A percentile compares a stretch with the other conserved stretches of the same genome.
phyloP scores from a whole-genome alignment of 495 filamentous ascomycete genomes.

The Hypoxylon rickii region DNA sequence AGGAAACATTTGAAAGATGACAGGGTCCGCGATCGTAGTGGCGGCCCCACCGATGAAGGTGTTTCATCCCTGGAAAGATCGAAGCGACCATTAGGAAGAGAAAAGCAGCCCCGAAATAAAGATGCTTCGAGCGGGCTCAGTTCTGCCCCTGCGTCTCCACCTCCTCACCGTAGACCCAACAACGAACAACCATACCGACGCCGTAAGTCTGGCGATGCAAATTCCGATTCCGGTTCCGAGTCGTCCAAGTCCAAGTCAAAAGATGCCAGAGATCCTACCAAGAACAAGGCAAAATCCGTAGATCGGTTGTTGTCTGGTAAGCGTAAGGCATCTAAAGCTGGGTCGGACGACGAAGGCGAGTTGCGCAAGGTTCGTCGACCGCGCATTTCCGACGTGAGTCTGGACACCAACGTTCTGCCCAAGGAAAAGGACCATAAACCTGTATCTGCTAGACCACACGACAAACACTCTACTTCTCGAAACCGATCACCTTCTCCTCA shows the following conservation, averaged over 20 bases:
- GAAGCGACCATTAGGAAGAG: slow-evolving; percentile 50
- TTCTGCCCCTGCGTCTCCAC: slow-evolving; percentile 58
- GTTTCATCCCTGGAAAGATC: slow-evolving; percentile 47
- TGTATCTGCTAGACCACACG: slow-evolving; percentile 38
- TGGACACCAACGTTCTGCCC: slow-evolving; percentile 42
- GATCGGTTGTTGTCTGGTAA: slow-evolving; percentile 49
- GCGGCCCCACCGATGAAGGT: slow-evolving; percentile 38
- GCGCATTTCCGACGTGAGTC: slow-evolving; percentile 48
- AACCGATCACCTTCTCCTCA: slow-evolving; percentile 70
- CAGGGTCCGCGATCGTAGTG: slow-evolving; percentile 38
- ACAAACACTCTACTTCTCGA: slow-evolving; percentile 44
- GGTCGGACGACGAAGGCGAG: slow-evolving; percentile 56
- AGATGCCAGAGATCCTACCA: slow-evolving; percentile 38
- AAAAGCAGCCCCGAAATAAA: slow-evolving; percentile 49
- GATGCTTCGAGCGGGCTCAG: slow-evolving; percentile 58
- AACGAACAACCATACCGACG: slow-evolving; percentile 43
- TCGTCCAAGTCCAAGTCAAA: slow-evolving; percentile 40
- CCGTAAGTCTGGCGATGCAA: slow-evolving; percentile 46
- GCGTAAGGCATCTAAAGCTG: slow-evolving; percentile 50
- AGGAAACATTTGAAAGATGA: slow-evolving; percentile 44
- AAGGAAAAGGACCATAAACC: slow-evolving; percentile 39
- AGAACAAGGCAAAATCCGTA: slow-evolving; percentile 44
- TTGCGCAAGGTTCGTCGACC: slow-evolving; percentile 53
- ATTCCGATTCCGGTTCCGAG: slow-evolving; percentile 54
- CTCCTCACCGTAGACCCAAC: slow-evolving; percentile 27